Evolutionary conservation across 1,139 yeast species (phyloP).

Genomic region (Pichia sp.): DNA sequence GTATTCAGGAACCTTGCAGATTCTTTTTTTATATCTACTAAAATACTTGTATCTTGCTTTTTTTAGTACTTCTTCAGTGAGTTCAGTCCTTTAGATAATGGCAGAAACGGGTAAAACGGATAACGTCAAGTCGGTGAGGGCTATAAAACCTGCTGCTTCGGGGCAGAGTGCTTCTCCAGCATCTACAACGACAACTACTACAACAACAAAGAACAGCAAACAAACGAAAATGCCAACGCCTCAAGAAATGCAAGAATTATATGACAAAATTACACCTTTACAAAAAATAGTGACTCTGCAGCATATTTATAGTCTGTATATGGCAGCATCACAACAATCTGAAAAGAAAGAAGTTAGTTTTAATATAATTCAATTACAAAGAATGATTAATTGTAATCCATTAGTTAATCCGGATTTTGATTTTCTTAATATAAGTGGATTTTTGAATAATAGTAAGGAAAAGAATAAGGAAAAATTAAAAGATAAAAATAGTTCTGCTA

Average conservation of each 20-base stretch:
- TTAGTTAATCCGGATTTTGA: constrained; percentile 30
- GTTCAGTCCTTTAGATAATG: no score
- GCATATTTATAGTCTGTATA: constrained; percentile 29
- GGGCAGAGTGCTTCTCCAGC: neutral
- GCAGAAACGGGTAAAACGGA: no score
- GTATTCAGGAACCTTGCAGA: no score
- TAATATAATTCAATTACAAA: constrained; percentile 29
- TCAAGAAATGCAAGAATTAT: constrained; percentile 24
- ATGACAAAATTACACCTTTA: constrained; percentile 26
- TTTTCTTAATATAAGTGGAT: constrained; percentile 26
- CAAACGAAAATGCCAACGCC: constrained; percentile 23
- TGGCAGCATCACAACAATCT: constrained; percentile 27
- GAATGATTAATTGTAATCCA: constrained; percentile 31
- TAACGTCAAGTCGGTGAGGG: no score
- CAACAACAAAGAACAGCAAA: constrained; percentile 2
- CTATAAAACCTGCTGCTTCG: no score
- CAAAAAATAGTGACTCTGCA: constrained; percentile 32
- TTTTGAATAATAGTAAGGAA: constrained; percentile 11
- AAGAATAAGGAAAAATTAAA: neutral
- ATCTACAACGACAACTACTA: neutral
- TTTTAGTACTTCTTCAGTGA: no score
- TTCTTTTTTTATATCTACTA: no score
- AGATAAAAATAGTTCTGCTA: neutral
- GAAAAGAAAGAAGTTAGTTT: constrained; percentile 29
- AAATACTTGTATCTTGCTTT: no score